Base-by-base conservation (phyloP, 371 early-diverging fungal species). In the Parasitella parasitica region DNA sequence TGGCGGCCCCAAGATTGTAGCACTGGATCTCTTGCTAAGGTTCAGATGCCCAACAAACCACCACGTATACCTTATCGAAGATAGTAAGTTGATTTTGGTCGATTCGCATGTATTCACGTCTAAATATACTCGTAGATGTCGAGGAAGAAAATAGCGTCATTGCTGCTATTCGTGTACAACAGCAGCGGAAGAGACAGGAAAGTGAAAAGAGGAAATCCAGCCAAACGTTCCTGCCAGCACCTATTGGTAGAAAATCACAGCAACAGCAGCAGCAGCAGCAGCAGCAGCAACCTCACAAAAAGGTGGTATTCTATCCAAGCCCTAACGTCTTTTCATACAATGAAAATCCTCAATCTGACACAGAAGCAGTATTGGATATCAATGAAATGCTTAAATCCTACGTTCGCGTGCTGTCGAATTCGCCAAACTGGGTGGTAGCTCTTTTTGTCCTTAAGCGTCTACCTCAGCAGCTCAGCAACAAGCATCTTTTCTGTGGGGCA, bases 401-500 rank as follows among this genome's bases (percentile, higher is more conserved):
- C 18, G 66, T 81, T 18, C 66, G 71, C 2, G 71, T 91, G 39
- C 63, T 94, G 7, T 73, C 83, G 13, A 75, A 83, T 28, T 90
- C 89, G n/a, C 72, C 76, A 15, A 81, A 86, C 28, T 88, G 89
- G 80, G 84, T 87, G 16, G 74, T 93, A 3, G 87, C 85, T 60
- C 70, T 71, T 2, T 81, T 84, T 36, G 84, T 93, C 1, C 71
- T 94, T 20, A 78, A 81, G 12, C 82, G 84, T 4, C 71, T 94
- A 16, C 81, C 85, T 15, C 61, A 70, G 9, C 94, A 94, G 67
- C 71, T 93, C 15, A 81, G 85, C 43, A 89, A 89, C 70, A 88
- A 89, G 59, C 86, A 90, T 56, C 62, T 93, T 26, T 91, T 91
- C 58, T 82, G 86, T 57, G 83, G 82, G 24, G 84, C 87, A 6